Conservation (phyloP, 2,329 filamentous ascomycete species). For the Emydomyces testavorans region DNA sequence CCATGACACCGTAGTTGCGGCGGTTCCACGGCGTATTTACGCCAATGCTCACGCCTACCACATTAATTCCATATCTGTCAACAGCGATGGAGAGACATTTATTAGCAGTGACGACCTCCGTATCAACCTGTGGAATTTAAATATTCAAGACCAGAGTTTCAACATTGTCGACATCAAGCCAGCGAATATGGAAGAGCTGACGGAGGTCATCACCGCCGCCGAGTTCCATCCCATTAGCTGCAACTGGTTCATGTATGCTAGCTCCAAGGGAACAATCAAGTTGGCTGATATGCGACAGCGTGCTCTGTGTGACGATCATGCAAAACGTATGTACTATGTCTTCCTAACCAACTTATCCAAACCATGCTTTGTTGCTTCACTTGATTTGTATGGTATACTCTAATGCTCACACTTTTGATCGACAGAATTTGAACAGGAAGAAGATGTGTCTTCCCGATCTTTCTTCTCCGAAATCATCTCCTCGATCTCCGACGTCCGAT, state of each 20-base stretch:
- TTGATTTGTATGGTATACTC: neutral
- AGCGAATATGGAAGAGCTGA: conserved; percentile 98
- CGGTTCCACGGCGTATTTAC: conserved; percentile 89
- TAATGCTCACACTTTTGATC: conserved; percentile 14
- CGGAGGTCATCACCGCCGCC: conserved; percentile 94
- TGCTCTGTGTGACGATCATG: conserved; percentile 87
- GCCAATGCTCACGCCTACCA: conserved; percentile 98
- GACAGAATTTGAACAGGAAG: conserved; percentile 94
- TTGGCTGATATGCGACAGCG: conserved; percentile 97
- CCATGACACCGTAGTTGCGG: conserved; percentile 95
- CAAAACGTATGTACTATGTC: conserved; percentile 59
- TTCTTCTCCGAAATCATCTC: conserved; percentile 99
- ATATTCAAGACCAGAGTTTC: conserved; percentile 99
- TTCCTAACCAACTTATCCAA: neutral
- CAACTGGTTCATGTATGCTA: conserved; percentile 99
- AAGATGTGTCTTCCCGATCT: conserved; percentile 88
- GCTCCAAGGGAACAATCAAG: conserved; percentile 98
- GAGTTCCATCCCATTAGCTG: conserved; percentile 96
- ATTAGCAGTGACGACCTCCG: conserved; percentile 96
- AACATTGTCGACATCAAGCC: conserved; percentile 99
- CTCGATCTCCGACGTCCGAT: conserved; percentile 95
- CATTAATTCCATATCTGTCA: conserved; percentile 99
- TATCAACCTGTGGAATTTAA: conserved; percentile 98
- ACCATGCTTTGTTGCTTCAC: neutral
- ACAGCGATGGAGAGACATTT: conserved; percentile 98